Conservation (phyloP, 768 basidiomycete species). For the Inosperma sp. region DNA sequence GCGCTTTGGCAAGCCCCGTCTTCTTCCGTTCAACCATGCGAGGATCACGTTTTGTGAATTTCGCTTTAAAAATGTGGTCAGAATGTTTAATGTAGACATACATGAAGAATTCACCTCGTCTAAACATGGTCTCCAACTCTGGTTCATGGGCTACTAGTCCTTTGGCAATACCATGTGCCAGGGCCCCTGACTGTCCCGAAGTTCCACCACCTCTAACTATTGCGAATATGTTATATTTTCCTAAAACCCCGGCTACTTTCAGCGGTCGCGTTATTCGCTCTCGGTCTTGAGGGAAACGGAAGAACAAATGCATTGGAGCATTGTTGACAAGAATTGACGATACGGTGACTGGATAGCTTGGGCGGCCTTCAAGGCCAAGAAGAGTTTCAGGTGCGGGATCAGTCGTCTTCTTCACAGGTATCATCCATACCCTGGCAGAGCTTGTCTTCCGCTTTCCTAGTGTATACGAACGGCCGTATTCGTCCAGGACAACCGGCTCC, state of each 20-base stretch:
- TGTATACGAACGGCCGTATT: slow-evolving; percentile 80
- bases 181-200: slow-evolving; percentile 89
- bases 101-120: slow-evolving; percentile 52
- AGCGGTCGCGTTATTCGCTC: slow-evolving; percentile 81
- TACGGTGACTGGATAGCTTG: slow-evolving; percentile 36
- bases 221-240: slow-evolving; percentile 76
- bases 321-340: slow-evolving; percentile 83
- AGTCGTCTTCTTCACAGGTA: slow-evolving; percentile 44
- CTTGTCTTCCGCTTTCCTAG: slow-evolving; percentile 87
- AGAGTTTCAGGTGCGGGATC: slow-evolving; percentile 21
- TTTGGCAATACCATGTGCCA: slow-evolving; percentile 72
- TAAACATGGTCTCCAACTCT: slow-evolving; percentile 57
- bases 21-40: slow-evolving; percentile 99
- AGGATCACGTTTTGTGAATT: slow-evolving; percentile 84
- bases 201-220: slow-evolving; percentile 82
- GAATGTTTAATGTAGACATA: slow-evolving; percentile 6
- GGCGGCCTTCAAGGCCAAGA: slow-evolving; percentile 23
- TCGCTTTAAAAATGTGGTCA: slow-evolving; percentile 46
- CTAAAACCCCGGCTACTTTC: slow-evolving; percentile 75
- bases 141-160: slow-evolving; percentile 71
- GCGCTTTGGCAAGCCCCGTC: slow-evolving; percentile 86
- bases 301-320: slow-evolving; percentile 72
- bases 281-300: slow-evolving; percentile 68
- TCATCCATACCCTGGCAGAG: slow-evolving; percentile 90
- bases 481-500: slow-evolving; percentile 61